phyloP scores from a whole-genome alignment of 768 basidiomycete genomes.

The Cantharellus cinnabarinus region DNA sequence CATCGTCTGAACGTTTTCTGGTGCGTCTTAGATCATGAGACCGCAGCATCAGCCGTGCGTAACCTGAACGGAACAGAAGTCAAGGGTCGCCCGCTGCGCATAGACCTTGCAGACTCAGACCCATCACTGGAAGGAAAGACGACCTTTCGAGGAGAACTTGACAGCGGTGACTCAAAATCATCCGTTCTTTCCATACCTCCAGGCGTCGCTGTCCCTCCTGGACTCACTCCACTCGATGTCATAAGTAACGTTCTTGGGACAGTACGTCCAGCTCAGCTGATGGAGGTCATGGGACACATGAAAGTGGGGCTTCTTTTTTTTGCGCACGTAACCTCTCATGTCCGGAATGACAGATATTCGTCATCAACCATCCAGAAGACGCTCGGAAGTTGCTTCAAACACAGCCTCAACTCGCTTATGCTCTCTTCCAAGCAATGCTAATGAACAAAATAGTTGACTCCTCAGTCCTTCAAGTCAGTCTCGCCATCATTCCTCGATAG shows the following conservation, averaged over 20 bases:
- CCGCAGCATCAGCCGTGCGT: constrained; percentile 83
- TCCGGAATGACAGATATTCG: constrained; percentile 45
- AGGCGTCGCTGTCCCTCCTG: constrained; percentile 54
- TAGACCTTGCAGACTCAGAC: constrained; percentile 86
- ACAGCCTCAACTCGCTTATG: constrained; percentile 89
- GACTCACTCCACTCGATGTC: constrained; percentile 51
- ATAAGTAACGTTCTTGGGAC: constrained; percentile 74
- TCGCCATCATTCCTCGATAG: not conserved
- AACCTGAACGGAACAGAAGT: constrained; percentile 88
- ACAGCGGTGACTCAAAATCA: not conserved
- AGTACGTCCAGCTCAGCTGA: constrained; percentile 64
- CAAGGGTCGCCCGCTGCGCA: constrained; percentile 77
- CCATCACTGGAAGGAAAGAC: constrained; percentile 84
- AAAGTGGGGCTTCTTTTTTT: constrained; percentile 40
- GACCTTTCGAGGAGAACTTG: constrained; percentile 52
- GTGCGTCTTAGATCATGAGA: constrained; percentile 55
- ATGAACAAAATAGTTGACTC: constrained; percentile 88
- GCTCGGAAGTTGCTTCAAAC: constrained; percentile 56
- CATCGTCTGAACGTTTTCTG: constrained; percentile 10
- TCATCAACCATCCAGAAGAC: constrained; percentile 79
- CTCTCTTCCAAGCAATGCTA: constrained; percentile 83
- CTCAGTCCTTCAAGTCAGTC: constrained; percentile 50
- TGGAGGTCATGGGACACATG: constrained; percentile 94
- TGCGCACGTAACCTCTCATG: constrained; percentile 7
- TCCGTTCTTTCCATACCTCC: constrained; percentile 29